Conservation (phyloP, 148 eudicot species). For the Spergularia marina region DNA sequence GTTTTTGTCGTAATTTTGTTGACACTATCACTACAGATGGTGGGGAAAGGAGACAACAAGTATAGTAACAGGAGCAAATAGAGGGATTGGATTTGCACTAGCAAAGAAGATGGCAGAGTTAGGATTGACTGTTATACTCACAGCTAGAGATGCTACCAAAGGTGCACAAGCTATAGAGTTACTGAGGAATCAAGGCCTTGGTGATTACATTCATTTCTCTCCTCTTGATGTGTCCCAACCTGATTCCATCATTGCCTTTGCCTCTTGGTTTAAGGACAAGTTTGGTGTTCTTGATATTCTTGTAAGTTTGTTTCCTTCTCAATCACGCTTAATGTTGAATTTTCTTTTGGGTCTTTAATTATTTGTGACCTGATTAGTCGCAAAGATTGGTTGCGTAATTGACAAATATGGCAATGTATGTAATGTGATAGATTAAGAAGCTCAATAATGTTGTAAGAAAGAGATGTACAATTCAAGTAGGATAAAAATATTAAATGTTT, state of each 20-base stretch:
- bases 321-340: no score
- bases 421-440: no score
- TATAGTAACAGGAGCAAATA: conserved; percentile 83
- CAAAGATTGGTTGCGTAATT: no score
- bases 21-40: conserved; percentile 45
- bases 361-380: no score
- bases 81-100: conserved; percentile 74
- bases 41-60: conserved; percentile 81
- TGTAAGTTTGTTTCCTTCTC: conserved; percentile 33
- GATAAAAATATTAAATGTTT: no score
- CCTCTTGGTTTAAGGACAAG: conserved; percentile 38
- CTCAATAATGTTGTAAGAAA: no score
- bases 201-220: conserved; percentile 37
- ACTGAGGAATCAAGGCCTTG: conserved; percentile 40
- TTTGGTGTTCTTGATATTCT: conserved; percentile 58
- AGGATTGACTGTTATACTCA: conserved; percentile 71
- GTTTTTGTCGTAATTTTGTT: not conserved
- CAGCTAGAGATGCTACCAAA: conserved; percentile 54
- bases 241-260: conserved; percentile 45
- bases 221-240: conserved; percentile 52
- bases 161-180: conserved; percentile 54
- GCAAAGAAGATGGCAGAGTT: conserved; percentile 59
- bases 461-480: no score
- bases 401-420: no score
- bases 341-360: no score